These are phyloP conservation scores for Wickerhamomyces sp. DNA, from an alignment of 1,139 yeast species.

Conservation along the genomic window DNA sequence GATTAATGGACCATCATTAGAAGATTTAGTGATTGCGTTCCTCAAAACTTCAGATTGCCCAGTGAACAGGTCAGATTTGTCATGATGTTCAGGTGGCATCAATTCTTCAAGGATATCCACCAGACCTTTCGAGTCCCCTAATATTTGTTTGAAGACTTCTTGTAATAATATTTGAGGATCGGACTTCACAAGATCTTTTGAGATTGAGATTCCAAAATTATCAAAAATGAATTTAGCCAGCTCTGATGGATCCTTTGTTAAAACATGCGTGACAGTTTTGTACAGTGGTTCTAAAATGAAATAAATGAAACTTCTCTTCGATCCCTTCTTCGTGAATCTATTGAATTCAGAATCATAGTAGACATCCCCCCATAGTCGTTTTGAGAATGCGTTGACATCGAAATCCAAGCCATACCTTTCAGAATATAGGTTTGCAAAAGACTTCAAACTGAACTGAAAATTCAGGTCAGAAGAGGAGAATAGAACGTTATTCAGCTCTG, in stretches of 20 bases:
- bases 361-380: constrained; percentile 74
- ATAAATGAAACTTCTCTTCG: constrained; percentile 54
- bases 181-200: constrained; percentile 34
- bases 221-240: constrained; percentile 39
- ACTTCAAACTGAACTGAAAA: constrained; percentile 58
- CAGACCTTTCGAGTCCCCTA: constrained; percentile 49
- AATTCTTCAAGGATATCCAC: constrained; percentile 43
- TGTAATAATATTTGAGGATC: constrained; percentile 59
- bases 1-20: constrained; percentile 36
- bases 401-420: constrained; percentile 25
- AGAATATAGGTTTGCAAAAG: constrained; percentile 57
- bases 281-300: constrained; percentile 78
- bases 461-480: constrained; percentile 67
- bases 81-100: constrained; percentile 37
- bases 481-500: constrained; percentile 58
- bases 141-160: constrained; percentile 49
- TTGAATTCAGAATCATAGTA: constrained; percentile 42
- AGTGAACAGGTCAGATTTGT: constrained; percentile 12
- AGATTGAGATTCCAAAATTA: constrained; percentile 41
- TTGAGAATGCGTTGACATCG: constrained; percentile 41
- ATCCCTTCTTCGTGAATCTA: constrained; percentile 37
- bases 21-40: constrained; percentile 14
- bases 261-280: constrained; percentile 59
- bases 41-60: constrained; percentile 11
- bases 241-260: constrained; percentile 48